Base-by-base conservation (phyloP, 257 asterid species). In the Rubia yunnanensis region DNA sequence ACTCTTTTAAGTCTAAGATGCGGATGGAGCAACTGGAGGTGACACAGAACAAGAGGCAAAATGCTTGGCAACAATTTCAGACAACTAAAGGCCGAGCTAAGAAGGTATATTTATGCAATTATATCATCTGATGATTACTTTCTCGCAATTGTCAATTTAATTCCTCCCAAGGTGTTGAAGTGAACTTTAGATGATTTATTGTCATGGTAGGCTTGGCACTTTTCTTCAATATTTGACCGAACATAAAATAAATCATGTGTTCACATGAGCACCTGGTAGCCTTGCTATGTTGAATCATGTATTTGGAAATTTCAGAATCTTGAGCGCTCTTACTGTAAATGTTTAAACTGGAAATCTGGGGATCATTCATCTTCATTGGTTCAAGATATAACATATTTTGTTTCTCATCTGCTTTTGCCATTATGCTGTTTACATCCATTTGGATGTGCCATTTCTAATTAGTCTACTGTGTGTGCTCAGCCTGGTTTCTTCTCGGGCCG, bases 1-100 rank as follows among this genome's bases (percentile, higher is more conserved):
- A 92, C 71, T 82, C 96, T 44, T 92, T 87, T 60, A 92, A 92
- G 83, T 92, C 99, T 60, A 92, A 92, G 88, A 79, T 89, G 92
- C 84, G 97, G 74, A 69, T 85, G 76, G 99, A 92, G 81, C 95
- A 79, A 76, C 89, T 87, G 72, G 99, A 92, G 80, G 89, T 85
- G 41, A 67, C 92, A 23, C 99, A 92, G 79, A 92, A 92, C 77
- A 92, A 92, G 80, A 87, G 97, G 79, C 96, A 88, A 81, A 92
- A 89, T 60, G 95, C 92, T 53, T 89, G 99, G 99, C 99, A 92
- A 76, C 97, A 92, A 75, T 92, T 92, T 75, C 97, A 92, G 79
- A 89, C 97, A 26, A 82, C 94, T 41, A 92, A 89, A 82, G 97
- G 96, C 78, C 79, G 78, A 67, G 83, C 96, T 68, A 92, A 89